These are phyloP conservation scores for Ustilago crameri DNA, from an alignment of 1,284 basidiomycete genomes.

Conservation along the genomic window DNA sequence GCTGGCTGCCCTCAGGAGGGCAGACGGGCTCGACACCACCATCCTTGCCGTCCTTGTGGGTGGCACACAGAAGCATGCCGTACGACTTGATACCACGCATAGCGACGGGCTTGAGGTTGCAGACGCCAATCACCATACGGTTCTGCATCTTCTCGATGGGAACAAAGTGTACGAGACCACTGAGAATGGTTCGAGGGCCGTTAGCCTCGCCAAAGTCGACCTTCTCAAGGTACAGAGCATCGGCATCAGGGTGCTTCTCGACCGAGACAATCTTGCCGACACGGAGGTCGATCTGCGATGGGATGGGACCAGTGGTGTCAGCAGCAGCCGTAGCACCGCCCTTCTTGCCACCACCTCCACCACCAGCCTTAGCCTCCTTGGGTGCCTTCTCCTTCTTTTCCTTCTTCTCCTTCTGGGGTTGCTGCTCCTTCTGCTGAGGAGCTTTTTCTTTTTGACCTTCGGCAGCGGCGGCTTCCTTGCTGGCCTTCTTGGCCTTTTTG, in stretches of 20 bases:
- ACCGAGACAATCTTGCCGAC: slow-evolving; percentile 66
- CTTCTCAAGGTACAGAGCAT: slow-evolving; percentile 65
- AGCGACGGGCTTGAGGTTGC: slow-evolving; percentile 66
- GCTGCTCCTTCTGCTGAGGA: slow-evolving; percentile 25
- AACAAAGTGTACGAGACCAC: slow-evolving; percentile 66
- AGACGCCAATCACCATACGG: slow-evolving; percentile 65
- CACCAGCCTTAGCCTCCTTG: slow-evolving; percentile 58
- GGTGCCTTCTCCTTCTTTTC: slow-evolving; percentile 61
- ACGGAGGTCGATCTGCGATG: slow-evolving; percentile 64
- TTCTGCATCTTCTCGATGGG: slow-evolving; percentile 67
- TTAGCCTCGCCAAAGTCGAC: slow-evolving; percentile 68
- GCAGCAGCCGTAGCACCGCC: slow-evolving; percentile 48
- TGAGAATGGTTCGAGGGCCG: slow-evolving; percentile 65
- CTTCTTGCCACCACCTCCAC: slow-evolving; percentile 52
- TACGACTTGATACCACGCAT: slow-evolving; percentile 68
- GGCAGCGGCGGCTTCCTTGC: slow-evolving; percentile 43
- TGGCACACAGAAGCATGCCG: slow-evolving; percentile 67
- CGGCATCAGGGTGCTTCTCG: slow-evolving; percentile 65
- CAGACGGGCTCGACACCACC: slow-evolving; percentile 64
- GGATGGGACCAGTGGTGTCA: slow-evolving; percentile 53
- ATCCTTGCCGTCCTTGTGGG: slow-evolving; percentile 63
- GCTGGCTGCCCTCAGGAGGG: slow-evolving; percentile 61
- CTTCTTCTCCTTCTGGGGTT: slow-evolving; percentile 52
- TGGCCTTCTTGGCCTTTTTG: slow-evolving; percentile 59
- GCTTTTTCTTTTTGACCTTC: slow-evolving; percentile 25